Evolutionary conservation across 345 rosid species (phyloP).

Genomic region (Eucalyptus pauciflora): DNA sequence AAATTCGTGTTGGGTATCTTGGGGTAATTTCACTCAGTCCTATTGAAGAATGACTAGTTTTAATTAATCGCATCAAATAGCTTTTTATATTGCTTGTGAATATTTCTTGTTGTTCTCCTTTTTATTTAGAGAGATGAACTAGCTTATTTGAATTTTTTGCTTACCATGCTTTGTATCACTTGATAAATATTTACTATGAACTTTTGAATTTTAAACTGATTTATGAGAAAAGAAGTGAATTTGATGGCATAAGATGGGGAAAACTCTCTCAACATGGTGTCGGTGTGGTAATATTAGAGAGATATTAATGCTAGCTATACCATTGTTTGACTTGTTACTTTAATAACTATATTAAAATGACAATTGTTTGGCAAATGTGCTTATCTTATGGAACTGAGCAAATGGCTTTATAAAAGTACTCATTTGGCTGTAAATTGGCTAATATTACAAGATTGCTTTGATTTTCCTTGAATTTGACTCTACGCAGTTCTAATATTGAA

Average conservation of each 20-base stretch:
- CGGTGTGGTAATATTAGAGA: not conserved
- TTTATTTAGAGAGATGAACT: not conserved
- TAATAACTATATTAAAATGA: not conserved
- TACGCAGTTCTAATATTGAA: not conserved
- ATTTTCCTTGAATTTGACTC: not conserved
- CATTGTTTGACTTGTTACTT: not conserved
- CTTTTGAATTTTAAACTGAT: not conserved
- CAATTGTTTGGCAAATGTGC: not conserved
- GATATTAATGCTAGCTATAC: not conserved
- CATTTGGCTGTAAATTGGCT: not conserved
- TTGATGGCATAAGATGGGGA: not conserved
- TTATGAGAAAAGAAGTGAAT: not conserved
- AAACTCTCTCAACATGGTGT: not conserved
- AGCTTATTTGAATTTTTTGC: not conserved
- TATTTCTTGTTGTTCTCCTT: not conserved
- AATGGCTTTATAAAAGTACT: not conserved
- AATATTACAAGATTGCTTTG: not conserved
- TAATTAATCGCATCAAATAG: not conserved
- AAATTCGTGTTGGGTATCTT: slow-evolving; percentile 75
- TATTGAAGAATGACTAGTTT: not conserved
- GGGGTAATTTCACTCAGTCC: slow-evolving; percentile 46
- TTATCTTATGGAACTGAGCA: not conserved
- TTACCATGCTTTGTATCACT: not conserved
- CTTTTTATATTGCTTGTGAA: not conserved
- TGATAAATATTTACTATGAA: not conserved